These are phyloP conservation scores for Jaltomata sinuosa DNA, from an alignment of 257 asterid genomes.

Conservation along the genomic window DNA sequence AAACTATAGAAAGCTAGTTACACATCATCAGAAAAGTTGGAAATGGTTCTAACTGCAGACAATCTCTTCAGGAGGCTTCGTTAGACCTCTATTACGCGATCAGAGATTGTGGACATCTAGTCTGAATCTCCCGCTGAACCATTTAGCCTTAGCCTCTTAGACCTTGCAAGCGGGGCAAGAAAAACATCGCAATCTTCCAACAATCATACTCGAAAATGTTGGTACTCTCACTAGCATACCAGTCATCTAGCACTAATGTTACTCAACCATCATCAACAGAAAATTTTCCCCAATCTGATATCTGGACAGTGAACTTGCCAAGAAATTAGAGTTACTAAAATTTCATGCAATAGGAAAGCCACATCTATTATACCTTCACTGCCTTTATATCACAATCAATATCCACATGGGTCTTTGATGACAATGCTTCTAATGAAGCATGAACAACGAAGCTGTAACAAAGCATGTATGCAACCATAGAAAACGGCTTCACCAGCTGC, in stretches of 20 bases:
- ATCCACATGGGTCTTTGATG: background rate
- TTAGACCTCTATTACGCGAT: background rate
- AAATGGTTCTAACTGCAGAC: background rate
- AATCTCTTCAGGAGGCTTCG: background rate
- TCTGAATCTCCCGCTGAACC: background rate
- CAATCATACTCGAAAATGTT: background rate
- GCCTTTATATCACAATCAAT: background rate
- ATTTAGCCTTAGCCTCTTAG: background rate
- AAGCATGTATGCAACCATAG: background rate
- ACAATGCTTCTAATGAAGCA: background rate
- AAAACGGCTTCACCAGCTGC: background rate
- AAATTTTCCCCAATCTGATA: background rate
- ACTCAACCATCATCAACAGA: background rate
- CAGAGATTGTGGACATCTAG: background rate
- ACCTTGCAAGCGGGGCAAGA: background rate
- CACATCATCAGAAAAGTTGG: background rate
- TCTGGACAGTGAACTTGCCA: background rate
- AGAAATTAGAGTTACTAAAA: background rate
- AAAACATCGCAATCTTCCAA: background rate
- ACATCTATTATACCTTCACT: background rate
- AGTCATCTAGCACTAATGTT: background rate
- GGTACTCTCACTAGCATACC: background rate
- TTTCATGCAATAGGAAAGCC: background rate
- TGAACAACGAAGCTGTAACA: background rate
- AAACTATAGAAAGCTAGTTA: background rate